Evolutionary conservation across 148 eudicot genomes (phyloP), one percentile per base, ranked within the genome.

Genomic region (Diospyros kaki): DNA sequence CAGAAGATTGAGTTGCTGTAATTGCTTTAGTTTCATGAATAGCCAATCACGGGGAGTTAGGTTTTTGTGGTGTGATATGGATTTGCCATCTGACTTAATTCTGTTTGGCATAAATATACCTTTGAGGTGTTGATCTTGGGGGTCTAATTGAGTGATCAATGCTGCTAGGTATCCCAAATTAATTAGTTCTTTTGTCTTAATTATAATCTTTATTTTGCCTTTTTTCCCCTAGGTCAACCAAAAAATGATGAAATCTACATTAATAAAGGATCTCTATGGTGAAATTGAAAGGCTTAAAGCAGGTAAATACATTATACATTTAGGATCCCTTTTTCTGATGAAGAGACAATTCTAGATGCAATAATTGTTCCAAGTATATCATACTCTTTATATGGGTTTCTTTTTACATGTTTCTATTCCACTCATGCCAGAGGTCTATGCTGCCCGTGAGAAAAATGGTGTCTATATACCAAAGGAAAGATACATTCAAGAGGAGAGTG

Each of bases 211-310:
- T 9, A 13, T 41, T 46, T 54, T 3, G 60, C 51, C 43, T 7
- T 18, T 13, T 65, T 12, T 45, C 58, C 18, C 78, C 18, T 73
- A 93, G 97, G 93, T 93, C 7, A 93, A 93, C 76, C 98, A 93
- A 65, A 93, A 93, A 64, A 93, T 93, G 98, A 93, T 93, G 98
- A 93, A 93, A 80, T 76, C 98, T 59, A 89, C 98, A 38, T 84
- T 93, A 52, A 93, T 93, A 69, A 93, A 93, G 77, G 98, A 93
- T 81, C 92, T 93, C 44, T 93, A 93, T 74, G 89, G 94, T 76
- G 98, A 93, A 87, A 93, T 93, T 64, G 98, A 93, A 71, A 79
- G 93, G 52, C 90, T 93, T 48, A 91, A 93, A 80, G 87, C 90
- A 18, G 98, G 96, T 89, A 73, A 72, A 81, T 4, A 51, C 60